Conservation (phyloP, 768 basidiomycete genomes). For the Heimioporus sp. region DNA sequence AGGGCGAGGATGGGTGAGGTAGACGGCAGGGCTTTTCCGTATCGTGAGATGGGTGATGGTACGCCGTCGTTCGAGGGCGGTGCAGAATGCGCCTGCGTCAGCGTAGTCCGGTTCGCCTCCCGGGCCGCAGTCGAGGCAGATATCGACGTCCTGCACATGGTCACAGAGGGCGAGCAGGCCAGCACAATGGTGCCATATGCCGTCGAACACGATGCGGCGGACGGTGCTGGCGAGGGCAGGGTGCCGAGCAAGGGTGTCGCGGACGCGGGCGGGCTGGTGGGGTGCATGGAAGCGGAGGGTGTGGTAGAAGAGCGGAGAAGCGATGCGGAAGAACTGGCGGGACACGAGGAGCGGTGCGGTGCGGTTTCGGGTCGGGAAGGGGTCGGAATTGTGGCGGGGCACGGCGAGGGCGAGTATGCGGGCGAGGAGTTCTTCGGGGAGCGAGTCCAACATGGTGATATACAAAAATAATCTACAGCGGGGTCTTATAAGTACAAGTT, state of each 20-base stretch:
- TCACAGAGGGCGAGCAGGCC: constrained; percentile 35
- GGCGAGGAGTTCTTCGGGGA: constrained; percentile 46
- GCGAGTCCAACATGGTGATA: constrained; percentile 11
- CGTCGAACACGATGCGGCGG: constrained; percentile 40
- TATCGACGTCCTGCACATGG: constrained; percentile 38
- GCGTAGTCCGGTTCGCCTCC: constrained; percentile 1
- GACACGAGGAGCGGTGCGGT: constrained; percentile 51
- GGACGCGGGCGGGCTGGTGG: constrained; percentile 36
- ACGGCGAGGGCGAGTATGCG: constrained; percentile 40
- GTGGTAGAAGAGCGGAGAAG: constrained; percentile 56
- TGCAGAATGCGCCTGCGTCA: constrained; percentile 38
- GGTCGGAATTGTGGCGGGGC: constrained; percentile 24
- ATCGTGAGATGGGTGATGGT: constrained; percentile 48
- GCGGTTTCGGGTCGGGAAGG: constrained; percentile 21
- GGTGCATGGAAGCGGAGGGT: constrained; percentile 44
- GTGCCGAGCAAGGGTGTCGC: constrained; percentile 35
- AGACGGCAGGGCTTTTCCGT: constrained; percentile 49
- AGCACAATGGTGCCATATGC: constrained; percentile 40
- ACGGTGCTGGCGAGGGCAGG: constrained; percentile 41
- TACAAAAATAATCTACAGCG: no score
- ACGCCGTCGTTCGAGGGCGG: constrained; percentile 36
- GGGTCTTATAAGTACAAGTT: no score
- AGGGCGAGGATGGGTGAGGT: constrained; percentile 52
- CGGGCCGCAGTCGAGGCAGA: constrained; percentile 29
- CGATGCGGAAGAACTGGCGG: constrained; percentile 52